Evolutionary conservation across 1,284 basidiomycete species (phyloP).

Genomic region (Prillingera fragicola): DNA sequence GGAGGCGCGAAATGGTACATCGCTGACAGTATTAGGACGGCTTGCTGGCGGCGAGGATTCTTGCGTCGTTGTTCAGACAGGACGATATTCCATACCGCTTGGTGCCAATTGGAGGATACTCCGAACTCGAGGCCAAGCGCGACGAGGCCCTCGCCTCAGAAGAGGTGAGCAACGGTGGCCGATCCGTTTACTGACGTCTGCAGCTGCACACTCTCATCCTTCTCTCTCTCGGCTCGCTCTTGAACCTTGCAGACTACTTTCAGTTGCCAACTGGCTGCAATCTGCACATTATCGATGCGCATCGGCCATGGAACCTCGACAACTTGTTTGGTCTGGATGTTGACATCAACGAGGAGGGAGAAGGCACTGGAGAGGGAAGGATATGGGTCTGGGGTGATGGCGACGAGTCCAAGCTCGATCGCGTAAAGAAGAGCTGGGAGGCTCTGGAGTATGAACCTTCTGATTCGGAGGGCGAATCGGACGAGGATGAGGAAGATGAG

Average conservation of each 20-base stretch:
- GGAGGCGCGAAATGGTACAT: neutral
- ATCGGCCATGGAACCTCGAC: slow-evolving; percentile 81
- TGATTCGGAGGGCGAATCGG: slow-evolving; percentile 42
- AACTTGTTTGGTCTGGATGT: slow-evolving; percentile 70
- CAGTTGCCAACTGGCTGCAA: slow-evolving; percentile 51
- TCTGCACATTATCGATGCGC: slow-evolving; percentile 91
- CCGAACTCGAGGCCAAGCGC: slow-evolving; percentile 61
- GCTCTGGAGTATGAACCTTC: slow-evolving; percentile 53
- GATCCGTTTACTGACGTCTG: neutral
- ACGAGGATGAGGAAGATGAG: slow-evolving; percentile 46
- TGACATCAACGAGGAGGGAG: slow-evolving; percentile 34
- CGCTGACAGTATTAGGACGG: slow-evolving; percentile 35
- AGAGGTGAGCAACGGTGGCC: slow-evolving; percentile 3
- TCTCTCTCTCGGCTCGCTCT: slow-evolving; percentile 84
- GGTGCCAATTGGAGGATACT: slow-evolving; percentile 84
- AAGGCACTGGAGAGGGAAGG: slow-evolving; percentile 56
- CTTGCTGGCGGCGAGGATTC: slow-evolving; percentile 56
- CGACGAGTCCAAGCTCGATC: slow-evolving; percentile 58
- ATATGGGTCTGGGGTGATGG: slow-evolving; percentile 81
- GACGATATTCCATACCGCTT: slow-evolving; percentile 90
- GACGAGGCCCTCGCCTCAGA: slow-evolving; percentile 56
- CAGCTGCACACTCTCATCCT: slow-evolving; percentile 88
- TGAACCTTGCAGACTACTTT: slow-evolving; percentile 65
- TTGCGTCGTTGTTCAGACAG: slow-evolving; percentile 82
- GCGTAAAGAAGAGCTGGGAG: slow-evolving; percentile 52